Evolutionary conservation across 257 asterid genomes (phyloP), one percentile per base, ranked within the genome.

Genomic region (Rhazya stricta): DNA sequence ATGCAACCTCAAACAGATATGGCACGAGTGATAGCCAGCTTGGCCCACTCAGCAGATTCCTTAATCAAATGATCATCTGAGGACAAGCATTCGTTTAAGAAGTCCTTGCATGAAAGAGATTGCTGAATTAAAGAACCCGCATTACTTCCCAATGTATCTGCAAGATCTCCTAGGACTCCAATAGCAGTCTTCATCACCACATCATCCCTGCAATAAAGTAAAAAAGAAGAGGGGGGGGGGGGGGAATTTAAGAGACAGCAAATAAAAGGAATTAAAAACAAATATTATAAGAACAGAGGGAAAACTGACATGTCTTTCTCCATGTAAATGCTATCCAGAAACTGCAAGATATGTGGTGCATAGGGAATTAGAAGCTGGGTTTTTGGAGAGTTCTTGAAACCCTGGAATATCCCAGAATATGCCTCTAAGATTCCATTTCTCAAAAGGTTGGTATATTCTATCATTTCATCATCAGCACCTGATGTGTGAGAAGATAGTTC

Each of bases 31-130:
- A 92, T 92, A 74, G 98, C 98, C 89, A 87, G 76, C 89, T 90
- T 88, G 73, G 98, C 98, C 98, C 98, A 92, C 84, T 92, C 98
- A 7, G 98, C 98, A 73, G 98, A 91, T 85, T 89, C 97, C 82
- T 91, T 92, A 25, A 92, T 89, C 89, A 91, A 83, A 84, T 89
- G 91, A 84, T 92, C 97, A 5, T 92, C 97, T 21, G 98, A 92
- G 51, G 96, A 85, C 85, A 92, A 84, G 81, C 98, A 92, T 58
- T 92, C 98, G 77, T 83, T 89, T 79, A 92, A 82, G 76, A 92
- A 92, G 76, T 88, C 96, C 84, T 85, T 89, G 97, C 98, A 85
- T 69, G 96, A 88, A 73, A 83, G 63, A 65, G 97, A 92, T 74
- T 89, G 91, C 82, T 89, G 96, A 83, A 92, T 92, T 80, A 92